Evolutionary conservation across 805 yeast species (phyloP).

Genomic region (Yamadazyma insecticola): DNA sequence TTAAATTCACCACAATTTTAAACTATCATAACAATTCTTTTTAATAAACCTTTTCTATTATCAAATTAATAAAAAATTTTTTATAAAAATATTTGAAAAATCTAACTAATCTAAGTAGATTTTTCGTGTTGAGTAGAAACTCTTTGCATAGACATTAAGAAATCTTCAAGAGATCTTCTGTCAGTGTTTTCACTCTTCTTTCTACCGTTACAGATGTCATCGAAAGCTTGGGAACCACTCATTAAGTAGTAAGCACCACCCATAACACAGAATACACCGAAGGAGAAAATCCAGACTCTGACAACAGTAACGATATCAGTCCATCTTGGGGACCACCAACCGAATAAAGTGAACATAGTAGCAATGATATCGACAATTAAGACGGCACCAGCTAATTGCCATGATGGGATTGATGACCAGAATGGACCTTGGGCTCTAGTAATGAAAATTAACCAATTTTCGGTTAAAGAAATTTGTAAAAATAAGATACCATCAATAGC

Average conservation of each 20-base stretch:
- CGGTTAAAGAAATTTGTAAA: slow-evolving; percentile 91
- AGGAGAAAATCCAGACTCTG: slow-evolving; percentile 92
- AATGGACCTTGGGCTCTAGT: slow-evolving; percentile 97
- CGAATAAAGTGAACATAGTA: slow-evolving; percentile 88
- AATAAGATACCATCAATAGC: slow-evolving; percentile 87
- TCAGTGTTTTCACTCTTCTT: slow-evolving; percentile 51
- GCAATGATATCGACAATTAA: slow-evolving; percentile 85
- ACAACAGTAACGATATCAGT: slow-evolving; percentile 93
- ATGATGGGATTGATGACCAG: slow-evolving; percentile 95
- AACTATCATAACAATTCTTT: too few species aligned
- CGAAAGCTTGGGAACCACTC: slow-evolving; percentile 77
- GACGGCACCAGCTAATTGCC: slow-evolving; percentile 96
- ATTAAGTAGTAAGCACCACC: slow-evolving; percentile 96
- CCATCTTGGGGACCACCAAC: slow-evolving; percentile 98
- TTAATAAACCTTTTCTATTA: too few species aligned
- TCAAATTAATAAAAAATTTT: too few species aligned
- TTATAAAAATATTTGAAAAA: too few species aligned
- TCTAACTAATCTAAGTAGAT: slow-evolving; percentile 58
- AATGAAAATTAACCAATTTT: slow-evolving; percentile 95
- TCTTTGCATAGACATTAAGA: slow-evolving; percentile 83
- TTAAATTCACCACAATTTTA: too few species aligned
- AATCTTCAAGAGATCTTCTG: slow-evolving; percentile 73
- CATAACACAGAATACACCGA: slow-evolving; percentile 94
- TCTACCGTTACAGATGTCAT: slow-evolving; percentile 81
- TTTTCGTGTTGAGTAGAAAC: slow-evolving; percentile 87